Conservation (phyloP, 208 protist genomes). For the Acanthamoeba polyphaga region DNA sequence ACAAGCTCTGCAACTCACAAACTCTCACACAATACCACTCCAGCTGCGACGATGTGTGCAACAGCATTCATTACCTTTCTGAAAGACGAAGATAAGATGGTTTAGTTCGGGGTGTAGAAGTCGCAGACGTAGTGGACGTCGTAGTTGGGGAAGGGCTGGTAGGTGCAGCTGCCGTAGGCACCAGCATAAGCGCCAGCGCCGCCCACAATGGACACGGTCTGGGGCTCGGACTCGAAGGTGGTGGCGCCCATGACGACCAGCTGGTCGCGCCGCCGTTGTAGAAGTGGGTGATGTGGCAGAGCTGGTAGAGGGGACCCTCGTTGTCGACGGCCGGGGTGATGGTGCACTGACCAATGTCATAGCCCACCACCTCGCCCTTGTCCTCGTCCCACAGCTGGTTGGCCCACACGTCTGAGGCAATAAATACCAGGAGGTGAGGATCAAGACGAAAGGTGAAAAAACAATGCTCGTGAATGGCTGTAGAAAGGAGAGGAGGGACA, state of each 20-base stretch:
- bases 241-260: not conserved
- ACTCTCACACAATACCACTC: too few species aligned
- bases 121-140: constrained; percentile 4
- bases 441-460: too few species aligned
- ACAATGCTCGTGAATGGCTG: too few species aligned
- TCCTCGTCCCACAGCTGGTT: constrained; percentile 30
- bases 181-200: not conserved
- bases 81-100: not conserved
- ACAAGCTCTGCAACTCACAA: too few species aligned
- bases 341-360: not conserved
- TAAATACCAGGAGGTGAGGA: too few species aligned
- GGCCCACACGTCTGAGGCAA: not conserved
- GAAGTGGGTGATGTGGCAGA: not conserved
- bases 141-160: constrained; percentile 29
- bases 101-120: constrained; percentile 31
- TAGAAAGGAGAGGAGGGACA: too few species aligned
- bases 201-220: not conserved
- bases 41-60: too few species aligned
- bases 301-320: not conserved
- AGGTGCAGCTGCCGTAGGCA: constrained; percentile 38
- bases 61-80: too few species aligned
- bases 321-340: constrained; percentile 31
- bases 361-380: not conserved
- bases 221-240: constrained; percentile 12
- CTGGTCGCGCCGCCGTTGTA: constrained; percentile 29